phyloP scores from a whole-genome alignment of 2,329 filamentous ascomycete species.

The Incumbomyces delicatus region DNA sequence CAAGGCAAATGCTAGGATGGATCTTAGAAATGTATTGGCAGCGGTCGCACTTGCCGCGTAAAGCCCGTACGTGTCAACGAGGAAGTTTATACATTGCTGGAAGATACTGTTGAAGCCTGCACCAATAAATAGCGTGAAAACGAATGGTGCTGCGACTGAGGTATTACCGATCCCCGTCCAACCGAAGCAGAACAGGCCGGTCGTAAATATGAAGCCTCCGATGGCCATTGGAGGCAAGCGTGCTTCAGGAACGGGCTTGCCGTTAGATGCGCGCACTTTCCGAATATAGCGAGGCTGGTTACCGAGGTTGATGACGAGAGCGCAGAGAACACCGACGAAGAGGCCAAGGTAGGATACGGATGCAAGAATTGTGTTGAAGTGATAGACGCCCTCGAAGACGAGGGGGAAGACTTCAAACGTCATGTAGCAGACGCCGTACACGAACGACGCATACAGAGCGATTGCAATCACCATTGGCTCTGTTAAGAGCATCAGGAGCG shows the following conservation, averaged over 20 bases:
- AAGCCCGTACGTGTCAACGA: constrained; percentile 31
- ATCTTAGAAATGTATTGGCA: constrained; percentile 36
- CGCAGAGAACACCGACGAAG: constrained; percentile 35
- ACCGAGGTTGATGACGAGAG: constrained; percentile 33
- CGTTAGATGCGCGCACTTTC: constrained; percentile 18
- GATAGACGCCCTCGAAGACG: constrained; percentile 35
- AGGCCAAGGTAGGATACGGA: constrained; percentile 39
- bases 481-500: constrained; percentile 36
- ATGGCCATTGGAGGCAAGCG: constrained; percentile 38
- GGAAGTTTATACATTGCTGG: constrained; percentile 35
- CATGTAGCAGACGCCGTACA: constrained; percentile 40
- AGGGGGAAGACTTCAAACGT: constrained; percentile 40
- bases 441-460: constrained; percentile 37
- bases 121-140: constrained; percentile 33
- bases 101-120: constrained; percentile 27
- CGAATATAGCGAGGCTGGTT: constrained; percentile 32
- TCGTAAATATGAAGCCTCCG: constrained; percentile 34
- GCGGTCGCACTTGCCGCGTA: constrained; percentile 36
- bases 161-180: constrained; percentile 33
- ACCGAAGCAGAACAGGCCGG: constrained; percentile 36
- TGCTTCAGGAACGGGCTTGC: constrained; percentile 29
- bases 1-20: constrained; percentile 30
- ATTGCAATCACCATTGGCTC: constrained; percentile 41
- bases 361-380: constrained; percentile 33
- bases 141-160: constrained; percentile 16